Evolutionary conservation across 2,329 filamentous ascomycete genomes (phyloP), one percentile per base, ranked within the genome.

Genomic region (Xylariaceae sp.): DNA sequence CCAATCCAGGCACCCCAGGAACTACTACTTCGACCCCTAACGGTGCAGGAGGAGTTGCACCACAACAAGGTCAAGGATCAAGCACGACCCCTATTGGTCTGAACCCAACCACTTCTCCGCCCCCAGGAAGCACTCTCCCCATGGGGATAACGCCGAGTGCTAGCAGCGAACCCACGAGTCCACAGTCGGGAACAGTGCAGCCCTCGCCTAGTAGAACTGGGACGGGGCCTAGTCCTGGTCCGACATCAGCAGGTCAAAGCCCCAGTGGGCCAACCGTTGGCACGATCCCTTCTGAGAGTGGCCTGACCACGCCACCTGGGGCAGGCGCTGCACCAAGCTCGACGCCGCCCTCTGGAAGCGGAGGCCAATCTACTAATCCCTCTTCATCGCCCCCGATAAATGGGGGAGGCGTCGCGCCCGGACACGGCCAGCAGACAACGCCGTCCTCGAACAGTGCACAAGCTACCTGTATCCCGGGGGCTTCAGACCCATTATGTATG

Each of bases 401-500:
- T 4, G 41, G 31, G 9, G 42, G 43, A 23, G 31, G 38, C 16
- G 41, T 39, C 11, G 40, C 34, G 14, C 46, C 49, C 23, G 36
- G 40, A 17, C 50, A 46, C 8, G 37, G 40, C 14, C 44, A 45
- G 17, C 36, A 41, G 12, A 33, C 46, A 26, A 38, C 46, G 9
- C 30, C 37, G 9, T 12, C 36, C n/a, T 27, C 41, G 3, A 36
- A 24, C 16, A 16, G 31, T 13, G 17, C 13, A 29, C 36, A 34
- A 21, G 32, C 27, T 8, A 36, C 14, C 11, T 50, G 47, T 19
- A 35, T 33, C n/a, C 36, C 41, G 11, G 47, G 47, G 13, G 46
- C 47, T 2, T 48, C 34, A n/a, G 44, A 48, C 35, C 16, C 41
- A 27, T n/a, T 43, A 21, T 53, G 47, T 15, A 47, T n/a, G n/a